These are phyloP conservation scores for Neospora caninum DNA, from an alignment of 169 alveolate species.

Conservation along the genomic window DNA sequence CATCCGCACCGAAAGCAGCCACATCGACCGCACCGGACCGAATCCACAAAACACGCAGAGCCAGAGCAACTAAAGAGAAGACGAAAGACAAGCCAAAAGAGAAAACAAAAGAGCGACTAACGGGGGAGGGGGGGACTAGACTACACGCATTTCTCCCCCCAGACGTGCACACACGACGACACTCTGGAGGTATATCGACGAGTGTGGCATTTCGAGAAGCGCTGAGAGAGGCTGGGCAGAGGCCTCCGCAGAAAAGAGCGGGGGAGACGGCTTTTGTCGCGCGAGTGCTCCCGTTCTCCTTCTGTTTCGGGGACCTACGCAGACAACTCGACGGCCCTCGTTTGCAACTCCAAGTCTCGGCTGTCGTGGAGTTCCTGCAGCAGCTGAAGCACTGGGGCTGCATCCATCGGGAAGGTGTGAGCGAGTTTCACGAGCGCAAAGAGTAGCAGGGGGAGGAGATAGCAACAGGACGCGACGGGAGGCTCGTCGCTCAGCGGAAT, in stretches of 20 bases:
- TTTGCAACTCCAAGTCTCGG: conserved; percentile 17
- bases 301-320: background rate
- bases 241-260: too few relatives aligned
- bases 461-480: background rate
- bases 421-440: conserved; percentile 14
- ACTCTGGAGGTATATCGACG: too few relatives aligned
- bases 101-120: background rate
- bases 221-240: too few relatives aligned
- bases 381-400: background rate
- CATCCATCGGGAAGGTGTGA: background rate
- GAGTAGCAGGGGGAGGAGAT: background rate
- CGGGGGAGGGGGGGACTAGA: too few relatives aligned
- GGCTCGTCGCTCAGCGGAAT: background rate
- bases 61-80: too few relatives aligned
- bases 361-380: conserved; percentile 16
- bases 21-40: background rate
- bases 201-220: too few relatives aligned
- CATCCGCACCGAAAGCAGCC: background rate
- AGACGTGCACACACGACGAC: too few relatives aligned
- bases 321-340: conserved; percentile 5
- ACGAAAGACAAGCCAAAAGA: background rate
- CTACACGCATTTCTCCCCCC: too few relatives aligned
- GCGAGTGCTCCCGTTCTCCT: background rate
- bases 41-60: too few relatives aligned
- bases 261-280: too few relatives aligned